A percentile compares a stretch with the other conserved stretches of the same genome.
Conservation (phyloP, 305 asterid species). For the Coffea humblotiana region DNA sequence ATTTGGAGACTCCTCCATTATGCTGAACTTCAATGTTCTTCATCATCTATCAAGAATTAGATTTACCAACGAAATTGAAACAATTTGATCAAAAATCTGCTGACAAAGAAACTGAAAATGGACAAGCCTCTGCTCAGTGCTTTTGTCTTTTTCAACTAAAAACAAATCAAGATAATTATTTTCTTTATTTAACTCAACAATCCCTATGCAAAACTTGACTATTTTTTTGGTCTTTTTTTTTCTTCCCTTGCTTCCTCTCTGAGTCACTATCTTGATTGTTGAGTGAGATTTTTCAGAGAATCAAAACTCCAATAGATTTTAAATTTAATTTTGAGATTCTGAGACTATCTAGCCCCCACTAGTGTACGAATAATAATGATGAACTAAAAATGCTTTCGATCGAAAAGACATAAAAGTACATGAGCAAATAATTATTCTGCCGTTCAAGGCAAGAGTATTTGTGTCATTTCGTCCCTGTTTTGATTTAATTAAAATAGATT, state of each 20-base stretch:
- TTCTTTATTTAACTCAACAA: background rate
- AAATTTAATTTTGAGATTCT: background rate
- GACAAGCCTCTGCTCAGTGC: background rate
- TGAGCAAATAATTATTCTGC: too few relatives aligned
- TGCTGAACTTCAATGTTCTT: conserved; percentile 4
- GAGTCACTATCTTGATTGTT: too few relatives aligned
- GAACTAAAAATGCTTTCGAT: too few relatives aligned
- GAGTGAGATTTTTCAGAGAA: background rate
- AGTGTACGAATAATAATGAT: background rate
- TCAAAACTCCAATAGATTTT: background rate
- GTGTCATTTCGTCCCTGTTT: background rate
- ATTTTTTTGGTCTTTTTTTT: background rate
- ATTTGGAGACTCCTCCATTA: conserved; percentile 10
- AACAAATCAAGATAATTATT: background rate
- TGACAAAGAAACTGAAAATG: background rate
- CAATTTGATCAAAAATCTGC: background rate
- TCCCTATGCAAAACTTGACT: background rate
- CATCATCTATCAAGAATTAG: background rate
- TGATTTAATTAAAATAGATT: background rate
- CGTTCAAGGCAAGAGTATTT: background rate
- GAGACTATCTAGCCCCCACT: background rate
- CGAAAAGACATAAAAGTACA: background rate
- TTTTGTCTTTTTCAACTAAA: conserved; percentile 2
- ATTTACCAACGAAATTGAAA: background rate
- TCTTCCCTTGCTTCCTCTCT: background rate